Evolutionary conservation across 129 eudicot genomes (phyloP).

Genomic region (Flaveria sonorensis): DNA sequence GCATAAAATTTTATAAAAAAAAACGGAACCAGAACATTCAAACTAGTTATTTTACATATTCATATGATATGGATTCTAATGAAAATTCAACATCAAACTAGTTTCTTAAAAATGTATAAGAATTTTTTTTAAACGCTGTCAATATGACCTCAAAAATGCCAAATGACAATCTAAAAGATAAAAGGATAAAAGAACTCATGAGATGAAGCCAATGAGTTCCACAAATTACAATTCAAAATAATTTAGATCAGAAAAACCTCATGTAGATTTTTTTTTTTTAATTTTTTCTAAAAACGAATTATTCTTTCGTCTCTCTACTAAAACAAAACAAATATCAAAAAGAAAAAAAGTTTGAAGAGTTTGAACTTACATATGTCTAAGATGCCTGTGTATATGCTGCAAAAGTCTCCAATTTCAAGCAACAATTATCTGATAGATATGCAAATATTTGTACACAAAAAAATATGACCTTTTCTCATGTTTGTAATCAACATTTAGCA

Average conservation of each 20-base stretch:
- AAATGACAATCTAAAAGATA: not conserved
- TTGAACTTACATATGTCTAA: not conserved
- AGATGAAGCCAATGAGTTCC: no score
- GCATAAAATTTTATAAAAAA: not conserved
- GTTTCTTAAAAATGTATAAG: not conserved
- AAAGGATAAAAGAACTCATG: no score
- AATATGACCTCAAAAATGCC: not conserved
- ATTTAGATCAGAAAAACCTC: not conserved
- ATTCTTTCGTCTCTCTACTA: no score
- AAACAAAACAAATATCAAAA: no score
- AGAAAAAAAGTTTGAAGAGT: not conserved
- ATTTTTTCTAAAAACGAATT: not conserved
- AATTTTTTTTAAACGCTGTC: not conserved
- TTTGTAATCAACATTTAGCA: conserved; percentile 16
- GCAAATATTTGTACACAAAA: not conserved
- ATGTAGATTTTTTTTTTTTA: not conserved
- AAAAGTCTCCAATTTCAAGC: conserved; percentile 11
- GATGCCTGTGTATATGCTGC: not conserved
- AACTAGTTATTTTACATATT: not conserved
- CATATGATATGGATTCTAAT: not conserved
- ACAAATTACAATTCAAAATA: no score
- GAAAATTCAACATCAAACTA: not conserved
- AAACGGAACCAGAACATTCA: not conserved
- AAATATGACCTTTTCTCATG: not conserved
- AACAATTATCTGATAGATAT: conserved; percentile 1